Base-by-base conservation (phyloP, 2,329 filamentous ascomycete species). In the Aspergillus alliaceus region DNA sequence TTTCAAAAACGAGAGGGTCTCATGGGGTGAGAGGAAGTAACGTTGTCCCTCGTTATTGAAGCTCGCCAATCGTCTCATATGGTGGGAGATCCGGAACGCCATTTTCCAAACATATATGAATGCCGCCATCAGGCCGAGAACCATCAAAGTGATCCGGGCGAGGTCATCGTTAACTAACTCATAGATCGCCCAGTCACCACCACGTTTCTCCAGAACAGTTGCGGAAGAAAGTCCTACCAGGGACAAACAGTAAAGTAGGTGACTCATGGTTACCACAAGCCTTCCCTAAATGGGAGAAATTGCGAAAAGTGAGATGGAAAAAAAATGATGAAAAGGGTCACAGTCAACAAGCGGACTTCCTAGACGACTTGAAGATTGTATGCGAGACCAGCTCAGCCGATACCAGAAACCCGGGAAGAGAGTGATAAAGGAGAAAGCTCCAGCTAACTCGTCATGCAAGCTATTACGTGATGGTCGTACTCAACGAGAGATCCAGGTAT, bases 41-140 rank as follows among this genome's bases (percentile, higher is more conserved):
- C 84, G 82, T 73, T 96, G 92, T 1, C 82, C 88, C 62, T 90
- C 88, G 76, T 91, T 91, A 77, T 84, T 88, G 63, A 96, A 82
- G 68, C 87, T 91, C 40, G 89, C 83, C 44, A 96, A 80, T 25
- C 84, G 88, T 61, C 92, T 86, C 35, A 93, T 79, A 69, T 95
- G 88, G 64, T 83, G 85, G 57, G 84, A 79, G 56, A 89, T 75
- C 54, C 83, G 80, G 51, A 86, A 81, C 54, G 79, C 75, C 61
- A 87, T 72, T 59, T 88, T 86, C 84, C 90, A 93, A 61, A 87
- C 65, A 61, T 90, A 80, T 65, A 93, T 80, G 50, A 82, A 80
- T 34, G 73, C 81, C 12, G 88, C 82, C 51, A 92, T 79, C 51
- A 82, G 82, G 53, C 85, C 85, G 72, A 90, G 86, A 27, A 88